A percentile compares a stretch with the other conserved stretches of the same genome.
Conservation (phyloP, 2,329 filamentous ascomycete species). For the Phialemonium atrogriseum region DNA sequence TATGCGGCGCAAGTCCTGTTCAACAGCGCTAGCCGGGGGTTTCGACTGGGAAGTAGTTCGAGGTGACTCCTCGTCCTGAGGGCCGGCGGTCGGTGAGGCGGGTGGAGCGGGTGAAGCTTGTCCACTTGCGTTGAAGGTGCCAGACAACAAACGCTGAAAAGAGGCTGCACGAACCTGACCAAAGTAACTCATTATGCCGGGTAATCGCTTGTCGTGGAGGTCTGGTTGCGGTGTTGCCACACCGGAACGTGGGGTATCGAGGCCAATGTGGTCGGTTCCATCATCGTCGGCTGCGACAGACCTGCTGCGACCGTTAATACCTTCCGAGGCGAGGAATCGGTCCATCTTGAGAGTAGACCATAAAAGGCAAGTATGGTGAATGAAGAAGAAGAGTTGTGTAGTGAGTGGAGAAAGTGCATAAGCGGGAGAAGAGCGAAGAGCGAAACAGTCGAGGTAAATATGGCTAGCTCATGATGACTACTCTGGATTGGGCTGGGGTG, state of each 20-base stretch:
- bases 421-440: constrained; percentile 12
- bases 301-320: constrained; percentile 47
- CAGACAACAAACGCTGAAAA: constrained; percentile 43
- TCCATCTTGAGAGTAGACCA: too few relatives aligned
- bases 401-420: constrained; percentile 9
- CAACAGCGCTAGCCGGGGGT: constrained; percentile 14
- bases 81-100: constrained; percentile 17
- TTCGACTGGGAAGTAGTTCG: constrained; percentile 13
- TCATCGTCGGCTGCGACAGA: constrained; percentile 58
- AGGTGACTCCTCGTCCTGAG: constrained; percentile 11
- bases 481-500: constrained; percentile 14
- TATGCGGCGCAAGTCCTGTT: constrained; percentile 11
- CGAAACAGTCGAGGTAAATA: constrained; percentile 10
- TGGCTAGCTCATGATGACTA: constrained; percentile 19
- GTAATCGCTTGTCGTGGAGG: constrained; percentile 86
- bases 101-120: constrained; percentile 27
- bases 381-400: constrained; percentile 9
- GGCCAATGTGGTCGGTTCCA: constrained; percentile 67
- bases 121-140: constrained; percentile 29
- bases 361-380: constrained; percentile 4
- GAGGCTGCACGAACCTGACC: constrained; percentile 95
- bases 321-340: too few relatives aligned
- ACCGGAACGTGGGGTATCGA: constrained; percentile 81
- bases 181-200: constrained; percentile 96
- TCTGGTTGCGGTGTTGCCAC: constrained; percentile 91